Evolutionary conservation across 345 rosid genomes (phyloP), one percentile per base, ranked within the genome.

Genomic region (Bretschneidera sinensis): DNA sequence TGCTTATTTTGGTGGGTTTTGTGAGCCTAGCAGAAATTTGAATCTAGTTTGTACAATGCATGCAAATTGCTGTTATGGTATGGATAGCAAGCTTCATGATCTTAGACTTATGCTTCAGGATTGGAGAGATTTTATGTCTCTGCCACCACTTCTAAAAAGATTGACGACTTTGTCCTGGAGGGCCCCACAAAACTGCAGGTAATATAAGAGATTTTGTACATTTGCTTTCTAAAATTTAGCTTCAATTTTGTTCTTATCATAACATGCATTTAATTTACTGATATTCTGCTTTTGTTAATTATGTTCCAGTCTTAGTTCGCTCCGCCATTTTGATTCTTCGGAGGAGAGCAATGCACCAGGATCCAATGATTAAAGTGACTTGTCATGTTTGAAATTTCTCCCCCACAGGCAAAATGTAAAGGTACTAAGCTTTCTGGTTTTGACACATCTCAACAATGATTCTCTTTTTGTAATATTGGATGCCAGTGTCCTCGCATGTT

Each of bases 111-210:
- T 90, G 92, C 84, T 90, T 78, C 83, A 81, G 69, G 91, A 87
- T 59, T 90, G 97, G 95, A 85, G 63, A 64, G 59, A 43, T 11
- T 87, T 74, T 65, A 63, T 74, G 69, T 76, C 92, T 65, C 65
- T 87, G 55, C 88, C 97, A 23, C 77, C 70, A 53, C 64, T 59
- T 57, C 57, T 82, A 63, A 85, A 78, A 64, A 72, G 74, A 17
- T 71, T 75, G 54, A 60, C 76, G 9, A 39, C 59, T 22, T 71
- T 78, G 50, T 62, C 83, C 13, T 90, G 97, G 97, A 77, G 65
- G 20, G 95, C 85, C 51, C 97, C 97, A 1, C 76, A 81, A 28
- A 87, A 87, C 62, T 90, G 97, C 85, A 90, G 97, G 97, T 89
- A 47, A 66, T 4, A 11, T 5, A 9, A 39, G 45, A 4, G 1